phyloP scores from a whole-genome alignment of 2,329 filamentous ascomycete species.

The Fusarium subglutinans region DNA sequence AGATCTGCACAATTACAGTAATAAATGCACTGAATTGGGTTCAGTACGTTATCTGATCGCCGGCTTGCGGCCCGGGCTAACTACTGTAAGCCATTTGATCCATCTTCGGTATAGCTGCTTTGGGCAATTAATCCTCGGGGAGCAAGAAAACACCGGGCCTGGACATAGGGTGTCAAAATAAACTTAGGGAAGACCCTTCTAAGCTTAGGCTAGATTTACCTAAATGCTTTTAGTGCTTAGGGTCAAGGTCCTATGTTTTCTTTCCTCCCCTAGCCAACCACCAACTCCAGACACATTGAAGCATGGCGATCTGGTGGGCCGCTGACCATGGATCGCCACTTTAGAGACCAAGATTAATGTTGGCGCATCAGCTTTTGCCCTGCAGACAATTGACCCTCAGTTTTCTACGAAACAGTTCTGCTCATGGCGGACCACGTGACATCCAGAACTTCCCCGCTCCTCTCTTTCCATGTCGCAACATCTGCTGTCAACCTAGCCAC shows the following conservation, averaged over 20 bases:
- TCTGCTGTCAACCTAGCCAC: fast-evolving
- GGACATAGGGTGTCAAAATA: no score
- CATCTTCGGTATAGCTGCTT: background rate
- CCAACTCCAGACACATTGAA: fast-evolving
- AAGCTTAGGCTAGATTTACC: no score
- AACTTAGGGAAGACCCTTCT: no score
- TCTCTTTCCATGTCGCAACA: fast-evolving
- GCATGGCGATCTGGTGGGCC: background rate
- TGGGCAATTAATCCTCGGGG: background rate
- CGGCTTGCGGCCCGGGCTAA: background rate
- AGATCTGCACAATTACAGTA: background rate
- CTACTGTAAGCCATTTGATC: background rate
- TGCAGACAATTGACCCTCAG: background rate
- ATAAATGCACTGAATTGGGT: background rate
- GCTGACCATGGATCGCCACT: background rate
- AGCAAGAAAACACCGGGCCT: no score
- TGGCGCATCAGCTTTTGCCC: background rate
- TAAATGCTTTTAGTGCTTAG: no score
- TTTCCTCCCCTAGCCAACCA: background rate
- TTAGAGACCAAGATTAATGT: fast-evolving
- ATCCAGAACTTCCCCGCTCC: background rate
- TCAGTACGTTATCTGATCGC: background rate
- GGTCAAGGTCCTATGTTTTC: no score
- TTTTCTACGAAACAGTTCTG: background rate
- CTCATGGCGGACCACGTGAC: background rate